Base-by-base conservation (phyloP, 768 basidiomycete species). In the Auriscalpium orientale region DNA sequence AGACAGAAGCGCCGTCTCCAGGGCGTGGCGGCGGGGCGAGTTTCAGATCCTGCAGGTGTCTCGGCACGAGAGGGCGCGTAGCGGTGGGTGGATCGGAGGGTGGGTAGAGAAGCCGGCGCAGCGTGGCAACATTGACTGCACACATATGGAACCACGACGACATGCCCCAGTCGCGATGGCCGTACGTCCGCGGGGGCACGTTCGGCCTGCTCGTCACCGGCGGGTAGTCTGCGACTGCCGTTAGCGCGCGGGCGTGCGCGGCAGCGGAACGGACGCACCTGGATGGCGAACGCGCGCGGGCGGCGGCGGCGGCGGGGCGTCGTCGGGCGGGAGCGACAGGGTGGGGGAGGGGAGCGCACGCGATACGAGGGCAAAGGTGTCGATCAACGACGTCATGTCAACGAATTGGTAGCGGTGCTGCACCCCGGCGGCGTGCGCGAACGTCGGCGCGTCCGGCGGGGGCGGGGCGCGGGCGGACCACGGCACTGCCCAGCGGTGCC, bases 401-500 rank as follows among this genome's bases (percentile, higher is more conserved):
- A 54, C 28, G 16, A 48, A 48, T 21, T 51, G 43, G 46, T 57
- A 62, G 28, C 38, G 45, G 36, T 57, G 61, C 56, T 62, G 58
- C 47, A 62, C 61, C 46, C 61, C 61, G 21, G 58, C 53, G 18
- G 56, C 61, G 47, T 60, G 40, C 13, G 56, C 54, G 36, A 51
- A 62, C 10, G 59, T 60, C 10, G 3, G 35, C n/a, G 51, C 18
- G 21, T 49, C 44, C 33, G 46, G 40, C 16, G 38, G 12, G 3
- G 15, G n/a, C 18, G 33, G 38, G 34, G 50, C 47, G 20, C 45
- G 38, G 11, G 54, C 45, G 22, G 49, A 57, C 61, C 61, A 62
- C 11, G 61, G 56, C n/a, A 62, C 58, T 6, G 44, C 33, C 61
- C 58, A 62, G 21, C 61, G 61, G 15, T 62, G 61, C 61, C 61